These are phyloP conservation scores for Suillus alpinus DNA, from an alignment of 768 basidiomycete species.

Conservation along the genomic window DNA sequence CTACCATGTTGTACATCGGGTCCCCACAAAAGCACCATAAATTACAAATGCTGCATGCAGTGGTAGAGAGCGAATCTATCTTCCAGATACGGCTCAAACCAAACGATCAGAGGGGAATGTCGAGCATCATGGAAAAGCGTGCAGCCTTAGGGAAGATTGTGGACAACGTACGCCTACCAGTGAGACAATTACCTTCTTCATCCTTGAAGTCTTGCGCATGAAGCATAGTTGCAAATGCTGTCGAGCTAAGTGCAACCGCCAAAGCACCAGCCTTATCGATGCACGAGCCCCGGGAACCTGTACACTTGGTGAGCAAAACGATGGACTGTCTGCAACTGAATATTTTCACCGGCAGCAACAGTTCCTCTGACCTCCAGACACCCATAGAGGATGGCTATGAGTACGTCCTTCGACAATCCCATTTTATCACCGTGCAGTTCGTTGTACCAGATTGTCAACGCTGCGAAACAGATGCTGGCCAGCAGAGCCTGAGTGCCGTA, in stretches of 20 bases:
- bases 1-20: constrained; percentile 21
- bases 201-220: constrained; percentile 51
- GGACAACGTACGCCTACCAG: constrained; percentile 42
- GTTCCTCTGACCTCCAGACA: constrained; percentile 37
- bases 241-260: constrained; percentile 34
- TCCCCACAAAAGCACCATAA: constrained; percentile 33
- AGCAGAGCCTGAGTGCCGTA: constrained; percentile 32
- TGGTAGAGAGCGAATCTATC: constrained; percentile 23
- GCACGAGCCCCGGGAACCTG: constrained; percentile 19
- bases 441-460: constrained; percentile 35
- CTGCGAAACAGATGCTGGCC: constrained; percentile 28
- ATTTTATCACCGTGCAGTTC: constrained; percentile 36
- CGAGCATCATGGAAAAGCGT: constrained; percentile 30
- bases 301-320: constrained; percentile 14
- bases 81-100: constrained; percentile 35
- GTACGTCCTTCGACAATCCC: constrained; percentile 37
- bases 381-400: constrained; percentile 37
- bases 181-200: constrained; percentile 36
- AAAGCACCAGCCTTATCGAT: constrained; percentile 19
- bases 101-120: constrained; percentile 38
- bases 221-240: constrained; percentile 43
- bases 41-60: constrained; percentile 28
- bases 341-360: constrained; percentile 33
- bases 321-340: neutral
- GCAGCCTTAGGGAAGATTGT: constrained; percentile 40